These are phyloP conservation scores for Phytophthora tentaculata DNA, from an alignment of 352 stramenopile genomes.

Conservation along the genomic window DNA sequence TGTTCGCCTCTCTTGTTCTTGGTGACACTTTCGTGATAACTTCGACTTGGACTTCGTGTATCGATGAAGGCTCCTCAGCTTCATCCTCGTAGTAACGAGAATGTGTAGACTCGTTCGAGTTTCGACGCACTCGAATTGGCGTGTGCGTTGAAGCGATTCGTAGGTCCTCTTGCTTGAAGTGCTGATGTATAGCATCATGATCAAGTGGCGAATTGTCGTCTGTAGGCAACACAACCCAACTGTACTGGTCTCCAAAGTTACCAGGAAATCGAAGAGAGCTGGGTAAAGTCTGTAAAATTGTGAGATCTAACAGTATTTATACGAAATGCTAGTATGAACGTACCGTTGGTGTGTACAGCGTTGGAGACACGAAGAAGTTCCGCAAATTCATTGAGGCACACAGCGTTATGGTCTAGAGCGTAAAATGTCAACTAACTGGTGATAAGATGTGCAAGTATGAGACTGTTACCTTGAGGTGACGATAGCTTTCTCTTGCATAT, in stretches of 20 bases:
- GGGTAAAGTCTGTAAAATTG: slow-evolving; percentile 49
- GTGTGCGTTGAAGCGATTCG: slow-evolving; percentile 27
- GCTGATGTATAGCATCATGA: slow-evolving; percentile 4
- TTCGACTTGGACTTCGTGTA: slow-evolving; percentile 13
- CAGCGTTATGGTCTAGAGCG: slow-evolving; percentile 56
- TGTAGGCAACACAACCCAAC: slow-evolving; percentile 42
- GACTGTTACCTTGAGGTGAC: slow-evolving; percentile 60
- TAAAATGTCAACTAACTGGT: slow-evolving; percentile 1
- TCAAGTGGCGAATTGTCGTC: slow-evolving; percentile 7
- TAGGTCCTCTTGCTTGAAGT: slow-evolving; percentile 32
- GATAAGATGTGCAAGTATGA: not conserved
- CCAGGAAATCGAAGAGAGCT: slow-evolving; percentile 42
- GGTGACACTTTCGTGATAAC: slow-evolving; percentile 18
- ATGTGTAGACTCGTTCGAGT: slow-evolving; percentile 15
- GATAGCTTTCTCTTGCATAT: slow-evolving; percentile 65
- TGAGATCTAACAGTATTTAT: not conserved
- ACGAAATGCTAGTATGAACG: not conserved
- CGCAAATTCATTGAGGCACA: slow-evolving; percentile 73
- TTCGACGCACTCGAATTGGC: slow-evolving; percentile 1
- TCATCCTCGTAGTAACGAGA: slow-evolving; percentile 2
- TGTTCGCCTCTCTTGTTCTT: slow-evolving; percentile 35
- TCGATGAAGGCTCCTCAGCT: not conserved
- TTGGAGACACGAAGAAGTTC: slow-evolving; percentile 68
- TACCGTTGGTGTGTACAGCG: slow-evolving; percentile 53
- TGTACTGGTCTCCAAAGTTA: slow-evolving; percentile 30